phyloP scores from a whole-genome alignment of 2,329 filamentous ascomycete genomes.

The Colletotrichum salicis region DNA sequence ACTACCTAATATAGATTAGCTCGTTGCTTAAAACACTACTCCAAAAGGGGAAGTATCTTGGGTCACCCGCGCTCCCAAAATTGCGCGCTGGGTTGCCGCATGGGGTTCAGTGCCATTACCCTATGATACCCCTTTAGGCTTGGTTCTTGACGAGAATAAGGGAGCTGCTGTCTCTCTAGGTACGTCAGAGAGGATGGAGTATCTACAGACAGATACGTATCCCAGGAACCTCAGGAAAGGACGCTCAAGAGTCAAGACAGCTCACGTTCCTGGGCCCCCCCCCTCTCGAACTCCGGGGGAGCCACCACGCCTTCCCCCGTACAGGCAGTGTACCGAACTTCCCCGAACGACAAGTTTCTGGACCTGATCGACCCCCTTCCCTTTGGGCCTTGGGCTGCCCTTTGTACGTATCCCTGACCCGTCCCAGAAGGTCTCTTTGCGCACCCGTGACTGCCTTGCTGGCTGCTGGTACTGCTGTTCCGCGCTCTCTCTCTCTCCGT shows the following conservation, averaged over 20 bases:
- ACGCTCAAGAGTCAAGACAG: not conserved
- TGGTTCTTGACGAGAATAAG: not conserved
- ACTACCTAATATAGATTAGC: not conserved
- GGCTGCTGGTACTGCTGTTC: too few species aligned
- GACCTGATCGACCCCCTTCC: slow-evolving; percentile 1
- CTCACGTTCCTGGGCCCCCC: slow-evolving; percentile 4
- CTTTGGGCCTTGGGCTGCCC: not conserved
- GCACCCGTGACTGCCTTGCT: not conserved
- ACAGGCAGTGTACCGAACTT: slow-evolving; percentile 28
- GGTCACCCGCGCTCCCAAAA: slow-evolving; percentile 24
- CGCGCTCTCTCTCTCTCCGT: not conserved
- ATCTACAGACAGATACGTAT: too few species aligned
- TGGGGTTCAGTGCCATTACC: slow-evolving; percentile 12
- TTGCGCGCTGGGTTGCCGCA: slow-evolving; percentile 12
- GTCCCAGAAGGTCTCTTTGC: not conserved
- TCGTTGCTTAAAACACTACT: too few species aligned
- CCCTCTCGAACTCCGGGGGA: slow-evolving; percentile 1
- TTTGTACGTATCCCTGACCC: not conserved
- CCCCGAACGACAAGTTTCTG: slow-evolving; percentile 26
- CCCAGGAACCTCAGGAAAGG: not conserved
- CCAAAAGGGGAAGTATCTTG: not conserved
- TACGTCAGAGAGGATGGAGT: too few species aligned
- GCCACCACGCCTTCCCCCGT: slow-evolving; percentile 15
- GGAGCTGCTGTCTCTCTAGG: not conserved
- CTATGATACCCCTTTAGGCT: slow-evolving; percentile 7